Evolutionary conservation across 2,329 filamentous ascomycete genomes (phyloP).

Genomic region (Raffaelea ambrosiae): DNA sequence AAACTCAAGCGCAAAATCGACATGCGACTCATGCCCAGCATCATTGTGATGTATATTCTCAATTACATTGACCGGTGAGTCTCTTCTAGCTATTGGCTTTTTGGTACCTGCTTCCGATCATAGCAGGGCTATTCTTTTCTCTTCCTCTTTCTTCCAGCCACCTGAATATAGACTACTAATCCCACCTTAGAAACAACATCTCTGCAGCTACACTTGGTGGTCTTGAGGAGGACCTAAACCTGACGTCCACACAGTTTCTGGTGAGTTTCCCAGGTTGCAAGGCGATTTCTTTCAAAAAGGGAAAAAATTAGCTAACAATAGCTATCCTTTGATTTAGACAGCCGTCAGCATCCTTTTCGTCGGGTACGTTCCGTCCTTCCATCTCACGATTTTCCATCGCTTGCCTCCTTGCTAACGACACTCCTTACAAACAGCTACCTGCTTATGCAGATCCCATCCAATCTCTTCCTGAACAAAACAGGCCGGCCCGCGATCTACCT

Average conservation of each 20-base stretch:
- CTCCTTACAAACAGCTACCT: slow-evolving; percentile 13
- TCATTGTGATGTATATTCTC: slow-evolving; percentile 56
- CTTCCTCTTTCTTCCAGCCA: too few relatives aligned
- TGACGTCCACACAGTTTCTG: slow-evolving; percentile 22
- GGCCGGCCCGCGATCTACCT: slow-evolving; percentile 38
- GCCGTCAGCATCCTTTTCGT: slow-evolving; percentile 43
- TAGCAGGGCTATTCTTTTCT: too few relatives aligned
- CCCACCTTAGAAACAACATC: slow-evolving; percentile 31
- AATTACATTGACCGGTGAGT: slow-evolving; percentile 44
- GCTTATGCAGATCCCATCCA: slow-evolving; percentile 43
- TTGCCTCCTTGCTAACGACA: background rate
- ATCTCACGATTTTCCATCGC: too few relatives aligned
- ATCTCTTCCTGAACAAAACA: slow-evolving; percentile 43
- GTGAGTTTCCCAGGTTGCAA: background rate
- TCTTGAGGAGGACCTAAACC: slow-evolving; percentile 33
- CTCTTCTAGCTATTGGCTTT: background rate
- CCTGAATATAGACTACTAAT: too few relatives aligned
- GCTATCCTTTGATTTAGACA: slow-evolving; percentile 23
- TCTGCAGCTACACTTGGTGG: slow-evolving; percentile 35
- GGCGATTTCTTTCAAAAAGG: too few relatives aligned
- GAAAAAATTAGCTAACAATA: too few relatives aligned
- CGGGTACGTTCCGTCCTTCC: slow-evolving; percentile 23
- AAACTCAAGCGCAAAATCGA: slow-evolving; percentile 53
- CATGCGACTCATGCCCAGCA: slow-evolving; percentile 46
- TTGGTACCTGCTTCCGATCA: background rate